A percentile compares a stretch with the other conserved stretches of the same genome.
Evolutionary conservation across 495 filamentous ascomycete species (phyloP).

Genomic region (Lasiosphaeris hirsuta): DNA sequence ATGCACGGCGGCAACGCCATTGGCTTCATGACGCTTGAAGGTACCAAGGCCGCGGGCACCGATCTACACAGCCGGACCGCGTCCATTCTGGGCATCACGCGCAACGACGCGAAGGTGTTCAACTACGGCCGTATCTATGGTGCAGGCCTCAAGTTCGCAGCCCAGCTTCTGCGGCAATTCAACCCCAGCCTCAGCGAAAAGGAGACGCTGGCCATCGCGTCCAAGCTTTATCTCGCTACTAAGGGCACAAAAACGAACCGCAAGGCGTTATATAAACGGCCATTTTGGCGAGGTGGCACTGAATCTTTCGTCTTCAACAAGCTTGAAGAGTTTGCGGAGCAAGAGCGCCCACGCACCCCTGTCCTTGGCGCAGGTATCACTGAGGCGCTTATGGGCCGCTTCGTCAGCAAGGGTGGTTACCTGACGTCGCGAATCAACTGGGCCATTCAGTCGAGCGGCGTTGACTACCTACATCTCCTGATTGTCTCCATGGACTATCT

Average conservation of each 20-base stretch:
- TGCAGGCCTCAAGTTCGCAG: slow-evolving; percentile 89
- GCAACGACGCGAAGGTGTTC: slow-evolving; percentile 95
- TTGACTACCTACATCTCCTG: slow-evolving; percentile 95
- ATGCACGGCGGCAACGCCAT: slow-evolving; percentile 94
- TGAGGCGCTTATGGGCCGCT: slow-evolving; percentile 84
- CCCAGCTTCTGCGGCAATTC: slow-evolving; percentile 85
- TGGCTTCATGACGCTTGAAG: slow-evolving; percentile 98
- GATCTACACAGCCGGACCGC: slow-evolving; percentile 95
- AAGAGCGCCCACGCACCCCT: slow-evolving; percentile 85
- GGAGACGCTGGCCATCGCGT: slow-evolving; percentile 70
- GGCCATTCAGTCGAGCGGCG: slow-evolving; percentile 96
- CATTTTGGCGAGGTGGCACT: slow-evolving; percentile 95
- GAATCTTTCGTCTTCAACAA: slow-evolving; percentile 98
- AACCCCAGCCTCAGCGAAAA: slow-evolving; percentile 77
- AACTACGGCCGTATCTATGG: slow-evolving; percentile 99
- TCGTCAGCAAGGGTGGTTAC: slow-evolving; percentile 84
- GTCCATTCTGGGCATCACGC: slow-evolving; percentile 82
- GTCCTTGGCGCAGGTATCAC: slow-evolving; percentile 97
- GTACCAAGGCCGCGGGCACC: slow-evolving; percentile 87
- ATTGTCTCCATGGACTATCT: slow-evolving; percentile 95
- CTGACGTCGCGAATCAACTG: slow-evolving; percentile 97
- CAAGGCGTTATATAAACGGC: slow-evolving; percentile 62
- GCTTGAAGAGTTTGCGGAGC: slow-evolving; percentile 94
- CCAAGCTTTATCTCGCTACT: slow-evolving; percentile 79
- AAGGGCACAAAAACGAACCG: slow-evolving; percentile 77